Conservation (phyloP, 768 basidiomycete genomes). For the Rhizopogon vesiculosus region DNA sequence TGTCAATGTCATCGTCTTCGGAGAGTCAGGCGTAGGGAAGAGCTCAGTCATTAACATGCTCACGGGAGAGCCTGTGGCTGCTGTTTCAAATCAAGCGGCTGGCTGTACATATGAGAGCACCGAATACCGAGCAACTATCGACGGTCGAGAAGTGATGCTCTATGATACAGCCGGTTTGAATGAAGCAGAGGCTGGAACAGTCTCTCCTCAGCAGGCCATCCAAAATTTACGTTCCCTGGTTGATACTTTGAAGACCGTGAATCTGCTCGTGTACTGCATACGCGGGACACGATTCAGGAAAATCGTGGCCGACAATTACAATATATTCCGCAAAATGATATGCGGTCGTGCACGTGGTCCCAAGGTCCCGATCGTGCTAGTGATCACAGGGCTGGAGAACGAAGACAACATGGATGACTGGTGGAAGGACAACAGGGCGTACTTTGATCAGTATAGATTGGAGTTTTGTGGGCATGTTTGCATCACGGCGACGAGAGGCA, state of each 20-base stretch:
- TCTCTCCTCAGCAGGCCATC: conserved; percentile 1
- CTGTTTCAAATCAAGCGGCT: conserved; percentile 4
- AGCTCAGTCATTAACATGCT: conserved; percentile 25
- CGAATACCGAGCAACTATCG: not conserved
- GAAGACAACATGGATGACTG: too few species aligned
- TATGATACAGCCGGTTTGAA: conserved; percentile 28
- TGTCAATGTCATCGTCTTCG: conserved; percentile 26
- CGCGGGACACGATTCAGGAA: conserved; percentile 26
- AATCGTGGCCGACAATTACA: conserved; percentile 24
- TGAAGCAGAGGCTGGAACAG: conserved; percentile 14
- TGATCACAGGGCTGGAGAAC: too few species aligned
- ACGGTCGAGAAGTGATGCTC: conserved; percentile 1
- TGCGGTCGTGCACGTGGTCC: too few species aligned
- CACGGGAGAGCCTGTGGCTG: conserved; percentile 12
- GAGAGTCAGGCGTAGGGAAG: conserved; percentile 21
- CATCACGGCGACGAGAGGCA: too few species aligned
- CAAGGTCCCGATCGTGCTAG: too few species aligned
- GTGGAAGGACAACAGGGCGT: too few species aligned
- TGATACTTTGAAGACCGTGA: conserved; percentile 20
- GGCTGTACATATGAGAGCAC: conserved; percentile 14
- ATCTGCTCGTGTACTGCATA: conserved; percentile 29
- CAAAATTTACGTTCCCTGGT: conserved; percentile 15
- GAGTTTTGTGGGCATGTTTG: too few species aligned
- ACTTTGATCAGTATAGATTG: too few species aligned
- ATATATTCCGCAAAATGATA: not conserved